Percentiles rank a stretch among this genome's conserved stretches.
Conservation (phyloP, 1,284 basidiomycete genomes). For the Naganishia cerealis region DNA sequence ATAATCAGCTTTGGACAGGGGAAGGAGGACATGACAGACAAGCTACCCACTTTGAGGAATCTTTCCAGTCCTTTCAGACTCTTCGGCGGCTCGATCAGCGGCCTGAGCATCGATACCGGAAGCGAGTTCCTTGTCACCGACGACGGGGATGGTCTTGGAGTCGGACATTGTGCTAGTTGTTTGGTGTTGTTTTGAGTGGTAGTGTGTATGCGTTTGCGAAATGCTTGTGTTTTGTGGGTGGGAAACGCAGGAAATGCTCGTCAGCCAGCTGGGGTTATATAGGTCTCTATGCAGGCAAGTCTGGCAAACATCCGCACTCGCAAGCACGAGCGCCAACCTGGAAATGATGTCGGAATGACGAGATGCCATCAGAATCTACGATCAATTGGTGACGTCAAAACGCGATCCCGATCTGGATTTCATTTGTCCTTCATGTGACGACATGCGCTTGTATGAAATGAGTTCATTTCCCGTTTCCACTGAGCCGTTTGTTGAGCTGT, state of each 20-base stretch:
- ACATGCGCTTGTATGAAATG: not conserved
- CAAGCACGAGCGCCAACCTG: not conserved
- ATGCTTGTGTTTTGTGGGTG: not conserved
- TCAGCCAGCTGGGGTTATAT: not conserved
- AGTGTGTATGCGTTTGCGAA: not conserved
- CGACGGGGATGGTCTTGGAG: conserved; percentile 27
- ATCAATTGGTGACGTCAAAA: conserved; percentile 4
- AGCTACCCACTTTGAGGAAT: conserved; percentile 41
- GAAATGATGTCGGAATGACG: conserved; percentile 9
- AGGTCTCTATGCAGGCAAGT: not conserved
- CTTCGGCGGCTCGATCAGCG: conserved; percentile 43
- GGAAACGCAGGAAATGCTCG: too few species aligned
- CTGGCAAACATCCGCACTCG: not conserved
- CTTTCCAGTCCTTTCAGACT: conserved; percentile 43
- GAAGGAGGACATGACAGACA: not conserved
- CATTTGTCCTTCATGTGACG: conserved; percentile 21
- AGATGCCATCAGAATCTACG: not conserved
- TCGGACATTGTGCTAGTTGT: conserved; percentile 27
- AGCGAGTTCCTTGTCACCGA: conserved; percentile 51
- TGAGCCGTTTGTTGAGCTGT: too few species aligned
- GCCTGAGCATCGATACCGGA: conserved; percentile 26
- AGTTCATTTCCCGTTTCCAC: not conserved
- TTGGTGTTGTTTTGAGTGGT: conserved; percentile 2
- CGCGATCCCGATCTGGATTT: not conserved
- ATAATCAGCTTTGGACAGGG: not conserved